Base-by-base conservation (phyloP, 2,329 filamentous ascomycete species). In the Alternaria incomplexa region DNA sequence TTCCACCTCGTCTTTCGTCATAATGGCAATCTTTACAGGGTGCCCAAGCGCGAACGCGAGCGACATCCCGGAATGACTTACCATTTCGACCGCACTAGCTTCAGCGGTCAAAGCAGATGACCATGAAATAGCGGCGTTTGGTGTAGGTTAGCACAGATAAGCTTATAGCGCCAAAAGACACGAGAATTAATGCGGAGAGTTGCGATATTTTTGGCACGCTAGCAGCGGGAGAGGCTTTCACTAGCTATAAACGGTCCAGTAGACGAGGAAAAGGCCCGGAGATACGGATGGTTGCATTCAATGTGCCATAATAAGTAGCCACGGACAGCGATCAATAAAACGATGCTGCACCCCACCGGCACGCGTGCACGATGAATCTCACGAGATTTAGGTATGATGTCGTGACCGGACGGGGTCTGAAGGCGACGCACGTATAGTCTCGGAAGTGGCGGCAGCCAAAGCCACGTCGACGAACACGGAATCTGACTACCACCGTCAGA, bases 191-290 rank as follows among this genome's bases (percentile, higher is more conserved):
- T 65, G 72, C 71, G 72, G 73, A 69, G 67, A 66, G 50, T 48
- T 32, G 43, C 12, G 57, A 48, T 79, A 78, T 78, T 78, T 78
- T 78, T 78, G 71, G 75, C 60, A 69, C 45, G 58, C 30, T 60
- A 56, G 66, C 63, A 68, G 64, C 69, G 70, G 72, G 67, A 63
- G 58, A 47, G 68, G 67, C 64, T 48, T 60, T 62, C 58, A 57
- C 67, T 62, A 60, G 62, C 62, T 55, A 51, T 53, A 67, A 62
- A 61, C 36, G 58, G 62, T 44, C 53, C 53, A 46, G 47, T 62
- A 73, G 69, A 68, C 71, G 71, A 76, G 58, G 23, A 64, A 71
- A 74, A 64, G 60, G 56, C 57, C 75, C 73, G 73, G 69, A 57
- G 66, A 70, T 72, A 63, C 57, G 63, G 64, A 66, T 56, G 71